Evolutionary conservation across 176 grass and related monocot genomes (phyloP), one percentile per base, ranked within the genome.

Genomic region (Dendrocalamus sinicus): DNA sequence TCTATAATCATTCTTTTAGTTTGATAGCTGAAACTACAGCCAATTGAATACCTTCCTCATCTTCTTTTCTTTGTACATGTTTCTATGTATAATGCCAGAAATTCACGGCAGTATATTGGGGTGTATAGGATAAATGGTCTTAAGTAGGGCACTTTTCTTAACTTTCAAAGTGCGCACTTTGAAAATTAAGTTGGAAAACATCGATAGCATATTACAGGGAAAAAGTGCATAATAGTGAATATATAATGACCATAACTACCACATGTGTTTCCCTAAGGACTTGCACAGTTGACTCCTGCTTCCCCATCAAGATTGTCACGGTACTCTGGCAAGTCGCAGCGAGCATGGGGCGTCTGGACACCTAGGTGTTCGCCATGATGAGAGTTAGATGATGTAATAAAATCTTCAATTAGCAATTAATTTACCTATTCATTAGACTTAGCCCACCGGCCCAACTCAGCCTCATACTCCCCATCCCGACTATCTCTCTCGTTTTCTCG

Each of bases 21-120:
- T 87, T 50, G 39, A 66, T 67, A 81, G 70, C 9, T 52, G 69
- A 52, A 30, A 55, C 3, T 62, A 52, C 53, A 54, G 61, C 77
- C 46, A 30, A 64, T 63, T 22, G 14, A 41, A 47, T 71, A 71
- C 35, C 17, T 64, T 55, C 40, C 3, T 53, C 9, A 1, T 28
- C 35, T 76, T 39, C 19, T 84, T 89, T 66, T 84, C 37, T 74
- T 67, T 7, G 58, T 48, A 75, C 16, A 70, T 69, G 55, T 63
- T 62, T 81, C 54, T 76, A 26, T 61, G 13, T 68, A 37, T 65
- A 32, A 44, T 72, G 10, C 45, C 58, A 66, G 14, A 53, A 81
- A 43, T 77, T 61, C 24, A 19, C 16, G 0, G 14, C 32, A 67
- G 40, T 5, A 67, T 79, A 28, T 85, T 66, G 9, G 13, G 48